These are phyloP conservation scores for Leccinum boreale DNA, from an alignment of 768 basidiomycete genomes.

Conservation along the genomic window DNA sequence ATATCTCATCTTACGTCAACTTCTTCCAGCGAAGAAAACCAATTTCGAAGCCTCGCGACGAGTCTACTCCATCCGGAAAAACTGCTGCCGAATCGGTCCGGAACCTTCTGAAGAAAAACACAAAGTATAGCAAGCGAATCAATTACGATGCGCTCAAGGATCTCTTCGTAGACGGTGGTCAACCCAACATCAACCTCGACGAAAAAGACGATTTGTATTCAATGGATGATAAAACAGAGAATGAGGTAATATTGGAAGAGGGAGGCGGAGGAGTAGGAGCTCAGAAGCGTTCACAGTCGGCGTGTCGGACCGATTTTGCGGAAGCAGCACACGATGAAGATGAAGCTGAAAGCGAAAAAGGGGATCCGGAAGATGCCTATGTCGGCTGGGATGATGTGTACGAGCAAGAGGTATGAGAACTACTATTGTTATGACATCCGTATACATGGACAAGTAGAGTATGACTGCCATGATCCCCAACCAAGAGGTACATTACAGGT, in stretches of 20 bases:
- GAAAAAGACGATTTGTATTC: constrained; percentile 52
- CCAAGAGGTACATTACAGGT: constrained; percentile 17
- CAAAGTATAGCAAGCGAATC: constrained; percentile 87
- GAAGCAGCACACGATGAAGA: constrained; percentile 10
- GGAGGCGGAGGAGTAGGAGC: constrained; percentile 36
- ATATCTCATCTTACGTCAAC: constrained; percentile 8
- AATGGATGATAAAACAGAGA: constrained; percentile 48
- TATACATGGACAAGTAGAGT: neutral
- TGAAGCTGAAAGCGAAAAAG: constrained; percentile 40
- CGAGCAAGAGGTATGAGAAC: constrained; percentile 61
- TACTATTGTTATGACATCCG: neutral
- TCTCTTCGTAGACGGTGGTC: constrained; percentile 55
- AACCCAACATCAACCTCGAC: constrained; percentile 29
- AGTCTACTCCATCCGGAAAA: constrained; percentile 49
- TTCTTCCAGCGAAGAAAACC: constrained; percentile 64
- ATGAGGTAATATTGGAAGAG: constrained; percentile 37
- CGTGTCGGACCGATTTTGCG: constrained; percentile 4
- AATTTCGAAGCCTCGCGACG: constrained; percentile 64
- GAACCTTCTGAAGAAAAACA: constrained; percentile 74
- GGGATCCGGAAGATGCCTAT: constrained; percentile 30
- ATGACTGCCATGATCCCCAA: neutral
- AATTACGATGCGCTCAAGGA: constrained; percentile 89
- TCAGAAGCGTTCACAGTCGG: constrained; percentile 33
- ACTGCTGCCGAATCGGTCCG: constrained; percentile 35
- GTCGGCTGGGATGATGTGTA: constrained; percentile 51